phyloP scores from a whole-genome alignment of 169 alveolate genomes.

The Blepharisma undulans region DNA sequence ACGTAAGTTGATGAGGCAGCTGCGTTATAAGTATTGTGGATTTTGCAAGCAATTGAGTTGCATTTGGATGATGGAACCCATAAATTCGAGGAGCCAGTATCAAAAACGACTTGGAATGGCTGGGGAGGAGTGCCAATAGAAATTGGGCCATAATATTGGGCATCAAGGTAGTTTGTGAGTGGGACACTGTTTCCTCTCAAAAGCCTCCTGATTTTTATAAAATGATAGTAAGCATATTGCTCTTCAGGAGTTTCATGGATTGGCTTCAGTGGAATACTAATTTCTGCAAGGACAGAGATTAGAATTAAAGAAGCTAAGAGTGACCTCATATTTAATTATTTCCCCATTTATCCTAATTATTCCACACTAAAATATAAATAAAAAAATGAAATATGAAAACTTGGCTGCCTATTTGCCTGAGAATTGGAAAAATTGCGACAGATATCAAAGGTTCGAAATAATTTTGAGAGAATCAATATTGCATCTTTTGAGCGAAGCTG shows the following conservation, averaged over 20 bases:
- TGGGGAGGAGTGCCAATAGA: slow-evolving; percentile 76
- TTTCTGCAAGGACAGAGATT: neutral
- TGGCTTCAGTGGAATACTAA: neutral
- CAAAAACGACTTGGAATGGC: slow-evolving; percentile 72
- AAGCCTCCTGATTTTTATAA: neutral
- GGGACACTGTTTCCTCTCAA: slow-evolving; percentile 20
- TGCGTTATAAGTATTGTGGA: slow-evolving; percentile 62
- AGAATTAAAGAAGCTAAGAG: no score
- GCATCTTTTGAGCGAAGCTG: neutral
- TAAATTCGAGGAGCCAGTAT: slow-evolving; percentile 81
- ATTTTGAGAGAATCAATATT: neutral
- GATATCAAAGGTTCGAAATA: neutral
- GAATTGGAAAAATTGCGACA: neutral
- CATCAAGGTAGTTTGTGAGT: slow-evolving; percentile 43
- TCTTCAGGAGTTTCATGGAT: slow-evolving; percentile 7
- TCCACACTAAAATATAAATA: no score
- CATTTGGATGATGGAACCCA: slow-evolving; percentile 78
- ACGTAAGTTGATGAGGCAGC: slow-evolving; percentile 66
- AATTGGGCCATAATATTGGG: slow-evolving; percentile 68
- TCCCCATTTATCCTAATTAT: no score
- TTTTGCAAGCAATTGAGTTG: slow-evolving; percentile 49
- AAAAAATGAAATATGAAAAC: neutral
- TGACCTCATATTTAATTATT: no score
- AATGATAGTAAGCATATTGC: slow-evolving; percentile 1
- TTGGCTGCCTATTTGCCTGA: neutral